phyloP scores from a whole-genome alignment of 805 yeast species.

The Saturnispora kantuleensis region DNA sequence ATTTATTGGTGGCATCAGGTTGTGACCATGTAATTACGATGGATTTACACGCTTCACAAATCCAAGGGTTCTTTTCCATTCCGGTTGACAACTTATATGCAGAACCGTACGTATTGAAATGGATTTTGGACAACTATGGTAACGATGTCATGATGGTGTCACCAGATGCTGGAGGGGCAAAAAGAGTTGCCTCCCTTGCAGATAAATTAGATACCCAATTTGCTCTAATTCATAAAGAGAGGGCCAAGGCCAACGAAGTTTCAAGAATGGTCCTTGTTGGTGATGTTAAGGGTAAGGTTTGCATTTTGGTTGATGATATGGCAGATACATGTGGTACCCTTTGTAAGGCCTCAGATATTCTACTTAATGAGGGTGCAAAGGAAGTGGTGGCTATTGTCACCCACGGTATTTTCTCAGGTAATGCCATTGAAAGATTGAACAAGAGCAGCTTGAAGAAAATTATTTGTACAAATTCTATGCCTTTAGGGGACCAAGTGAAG shows the following conservation, averaged over 20 bases:
- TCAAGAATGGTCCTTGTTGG: conserved; percentile 94
- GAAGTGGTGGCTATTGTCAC: conserved; percentile 90
- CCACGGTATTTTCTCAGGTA: conserved; percentile 86
- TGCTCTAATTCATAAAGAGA: conserved; percentile 93
- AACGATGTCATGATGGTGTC: conserved; percentile 70
- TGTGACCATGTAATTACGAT: conserved; percentile 92
- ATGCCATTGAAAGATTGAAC: conserved; percentile 66
- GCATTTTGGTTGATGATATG: conserved; percentile 91
- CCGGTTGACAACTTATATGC: conserved; percentile 96
- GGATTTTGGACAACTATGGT: conserved; percentile 54
- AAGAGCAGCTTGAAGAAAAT: conserved; percentile 58
- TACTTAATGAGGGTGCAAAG: conserved; percentile 71
- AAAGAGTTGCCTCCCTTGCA: conserved; percentile 90
- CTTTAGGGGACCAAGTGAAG: conserved; percentile 54
- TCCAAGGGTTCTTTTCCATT: conserved; percentile 90
- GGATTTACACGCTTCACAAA: conserved; percentile 96
- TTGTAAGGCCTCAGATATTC: conserved; percentile 86
- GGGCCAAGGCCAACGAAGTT: conserved; percentile 91
- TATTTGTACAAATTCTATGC: conserved; percentile 91
- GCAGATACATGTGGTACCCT: conserved; percentile 98
- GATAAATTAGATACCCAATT: conserved; percentile 86
- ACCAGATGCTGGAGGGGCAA: conserved; percentile 99
- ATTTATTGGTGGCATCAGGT: conserved; percentile 86
- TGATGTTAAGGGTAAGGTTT: conserved; percentile 74
- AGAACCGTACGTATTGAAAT: conserved; percentile 81